A percentile compares a stretch with the other conserved stretches of the same genome.
Evolutionary conservation across 169 alveolate genomes (phyloP).

Genomic region (Cyclospora cayetanensis): DNA sequence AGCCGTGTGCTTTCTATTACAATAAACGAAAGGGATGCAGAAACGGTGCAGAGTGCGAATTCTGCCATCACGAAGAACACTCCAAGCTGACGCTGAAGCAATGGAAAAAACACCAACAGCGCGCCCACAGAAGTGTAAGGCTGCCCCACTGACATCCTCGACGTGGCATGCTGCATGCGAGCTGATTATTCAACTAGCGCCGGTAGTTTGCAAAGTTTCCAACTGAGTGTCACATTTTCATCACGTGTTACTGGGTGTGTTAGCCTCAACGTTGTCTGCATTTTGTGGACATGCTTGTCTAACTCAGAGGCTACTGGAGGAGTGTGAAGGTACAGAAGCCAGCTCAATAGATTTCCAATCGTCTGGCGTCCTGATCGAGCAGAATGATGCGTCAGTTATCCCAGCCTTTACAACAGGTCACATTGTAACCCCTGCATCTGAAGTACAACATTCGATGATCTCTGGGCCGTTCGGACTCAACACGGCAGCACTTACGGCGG

Average conservation of each 20-base stretch:
- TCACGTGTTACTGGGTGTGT: no score
- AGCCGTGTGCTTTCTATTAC: slow-evolving; percentile 85
- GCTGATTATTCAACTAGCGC: background rate
- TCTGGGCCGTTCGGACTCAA: background rate
- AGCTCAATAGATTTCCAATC: background rate
- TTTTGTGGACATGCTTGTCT: background rate
- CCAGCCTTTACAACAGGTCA: background rate
- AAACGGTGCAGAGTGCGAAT: slow-evolving; percentile 81
- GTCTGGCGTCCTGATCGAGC: background rate
- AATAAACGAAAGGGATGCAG: slow-evolving; percentile 85
- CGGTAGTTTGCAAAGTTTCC: background rate
- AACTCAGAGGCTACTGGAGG: background rate
- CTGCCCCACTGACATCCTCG: background rate
- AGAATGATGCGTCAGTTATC: background rate
- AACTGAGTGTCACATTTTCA: no score
- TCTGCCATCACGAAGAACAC: slow-evolving; percentile 86
- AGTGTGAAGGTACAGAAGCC: background rate
- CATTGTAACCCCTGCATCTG: background rate
- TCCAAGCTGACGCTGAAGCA: slow-evolving; percentile 79
- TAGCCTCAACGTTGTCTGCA: no score
- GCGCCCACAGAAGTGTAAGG: slow-evolving; percentile 11
- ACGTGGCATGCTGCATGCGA: background rate
- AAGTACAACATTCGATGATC: background rate
- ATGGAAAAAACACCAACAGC: slow-evolving; percentile 85
- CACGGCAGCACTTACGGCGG: background rate